Evolutionary conservation across 805 yeast genomes (phyloP), one percentile per base, ranked within the genome.

Genomic region (Schwanniomyces vanrijiae): DNA sequence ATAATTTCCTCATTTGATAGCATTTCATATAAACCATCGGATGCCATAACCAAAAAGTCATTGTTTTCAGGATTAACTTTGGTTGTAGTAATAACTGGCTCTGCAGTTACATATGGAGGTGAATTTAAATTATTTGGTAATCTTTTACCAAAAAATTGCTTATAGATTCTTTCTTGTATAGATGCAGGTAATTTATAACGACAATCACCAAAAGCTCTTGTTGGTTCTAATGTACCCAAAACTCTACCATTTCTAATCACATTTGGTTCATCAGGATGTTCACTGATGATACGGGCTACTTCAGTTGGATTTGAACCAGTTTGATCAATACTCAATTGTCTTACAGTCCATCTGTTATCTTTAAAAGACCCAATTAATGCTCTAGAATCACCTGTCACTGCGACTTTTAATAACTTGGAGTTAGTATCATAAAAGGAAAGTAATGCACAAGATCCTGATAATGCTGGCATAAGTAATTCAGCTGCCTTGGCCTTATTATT

Each of bases 21-120:
- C 81, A 92, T 79, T 65, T 94, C 99, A 66, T 85, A 94, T 43
- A 94, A 73, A 0, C 99, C 99, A 68, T 94, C 99, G 18, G 95
- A 84, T 0, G 92, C 99, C 80, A 94, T 74, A 26, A 94, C 96
- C 63, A 94, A 69, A 58, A 94, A 94, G 61, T 90, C 94, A 54
- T 88, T 84, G 53, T 84, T 81, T 18, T 77, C 73, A 0, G 90
- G 86, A 43, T 77, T 77, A 42, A 91, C 78, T 58, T 84, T 82
- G 10, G 91, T 86, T 2, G 96, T 84, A 2, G 96, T 86, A 21
- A 91, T 77, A 24, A 87, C 96, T 0, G 99, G 99, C 64, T 86
- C 91, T 0, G 99, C 98, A 1, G 99, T 94, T 31, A 94, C 97
- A 64, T 94, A 94, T 0, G 99, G 99, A 3, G 99, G 99, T 1